These are phyloP conservation scores for Flueggea neowawraea DNA, from an alignment of 441 rosid genomes.

Conservation along the genomic window DNA sequence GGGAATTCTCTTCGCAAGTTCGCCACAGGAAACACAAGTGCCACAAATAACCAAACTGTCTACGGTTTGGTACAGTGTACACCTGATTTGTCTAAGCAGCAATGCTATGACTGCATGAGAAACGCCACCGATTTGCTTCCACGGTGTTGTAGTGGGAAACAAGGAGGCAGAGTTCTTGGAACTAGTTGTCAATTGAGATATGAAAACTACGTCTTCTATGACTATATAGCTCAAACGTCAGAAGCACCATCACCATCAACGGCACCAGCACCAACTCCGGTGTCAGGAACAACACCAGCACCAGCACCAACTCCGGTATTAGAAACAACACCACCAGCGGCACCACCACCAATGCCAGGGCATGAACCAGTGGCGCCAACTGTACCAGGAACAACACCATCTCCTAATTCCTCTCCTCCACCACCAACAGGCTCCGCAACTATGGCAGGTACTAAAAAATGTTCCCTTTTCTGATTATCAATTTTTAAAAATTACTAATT, in stretches of 20 bases:
- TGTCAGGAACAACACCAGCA: too few relatives aligned
- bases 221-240: neutral
- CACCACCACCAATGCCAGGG: too few relatives aligned
- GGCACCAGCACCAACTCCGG: neutral
- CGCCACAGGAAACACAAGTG: constrained; percentile 21
- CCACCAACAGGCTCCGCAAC: too few relatives aligned
- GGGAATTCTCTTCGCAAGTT: constrained; percentile 28
- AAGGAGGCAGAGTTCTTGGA: constrained; percentile 29
- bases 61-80: constrained; percentile 40
- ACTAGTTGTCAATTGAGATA: constrained; percentile 44
- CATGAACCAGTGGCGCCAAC: too few relatives aligned
- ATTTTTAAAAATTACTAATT: too few relatives aligned
- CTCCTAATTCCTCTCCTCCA: too few relatives aligned
- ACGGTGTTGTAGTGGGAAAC: constrained; percentile 11
- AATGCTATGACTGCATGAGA: constrained; percentile 28
- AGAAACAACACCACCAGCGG: too few relatives aligned
- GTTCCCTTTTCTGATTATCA: too few relatives aligned
- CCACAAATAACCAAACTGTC: neutral
- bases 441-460: too few relatives aligned
- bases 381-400: too few relatives aligned
- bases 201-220: constrained; percentile 26
- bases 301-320: too few relatives aligned
- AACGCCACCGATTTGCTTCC: constrained; percentile 10
- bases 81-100: constrained; percentile 32
- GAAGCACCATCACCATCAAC: neutral